A percentile compares a stretch with the other conserved stretches of the same genome.
These are phyloP conservation scores for Hypoxylon sp. DNA, from an alignment of 2,329 filamentous ascomycete species.

Conservation along the genomic window DNA sequence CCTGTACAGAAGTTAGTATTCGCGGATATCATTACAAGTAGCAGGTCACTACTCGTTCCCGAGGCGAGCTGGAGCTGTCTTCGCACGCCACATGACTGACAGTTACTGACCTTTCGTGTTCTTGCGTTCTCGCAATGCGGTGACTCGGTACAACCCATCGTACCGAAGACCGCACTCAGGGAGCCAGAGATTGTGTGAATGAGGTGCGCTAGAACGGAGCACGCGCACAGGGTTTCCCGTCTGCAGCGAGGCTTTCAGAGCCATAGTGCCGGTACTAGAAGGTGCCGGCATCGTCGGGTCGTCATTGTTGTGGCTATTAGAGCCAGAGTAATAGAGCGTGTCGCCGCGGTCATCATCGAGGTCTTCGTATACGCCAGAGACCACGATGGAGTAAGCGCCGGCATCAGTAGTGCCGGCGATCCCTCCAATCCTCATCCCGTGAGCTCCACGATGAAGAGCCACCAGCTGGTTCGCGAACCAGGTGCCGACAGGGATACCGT, in stretches of 20 bases:
- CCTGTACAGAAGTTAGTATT: slow-evolving; percentile 25
- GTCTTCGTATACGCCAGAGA: slow-evolving; percentile 35
- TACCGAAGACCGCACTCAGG: slow-evolving; percentile 47
- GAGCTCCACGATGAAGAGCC: slow-evolving; percentile 48
- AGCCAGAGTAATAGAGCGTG: slow-evolving; percentile 41
- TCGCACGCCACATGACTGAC: not conserved
- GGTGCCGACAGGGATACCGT: slow-evolving; percentile 42
- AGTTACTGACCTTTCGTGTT: slow-evolving; percentile 44
- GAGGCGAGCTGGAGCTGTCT: no score
- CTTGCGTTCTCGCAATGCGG: slow-evolving; percentile 4
- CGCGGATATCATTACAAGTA: not conserved
- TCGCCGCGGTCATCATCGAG: slow-evolving; percentile 40
- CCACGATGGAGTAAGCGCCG: slow-evolving; percentile 49
- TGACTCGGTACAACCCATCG: slow-evolving; percentile 48
- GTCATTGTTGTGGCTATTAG: slow-evolving; percentile 37
- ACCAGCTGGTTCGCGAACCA: slow-evolving; percentile 48
- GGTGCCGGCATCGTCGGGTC: slow-evolving; percentile 29
- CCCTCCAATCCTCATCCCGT: slow-evolving; percentile 44
- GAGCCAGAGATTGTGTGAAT: slow-evolving; percentile 27
- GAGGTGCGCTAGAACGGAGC: slow-evolving; percentile 44
- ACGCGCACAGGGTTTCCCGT: slow-evolving; percentile 45
- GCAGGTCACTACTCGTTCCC: not conserved
- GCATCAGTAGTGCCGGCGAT: slow-evolving; percentile 41
- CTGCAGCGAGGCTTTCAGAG: slow-evolving; percentile 41
- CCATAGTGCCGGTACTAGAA: slow-evolving; percentile 40